Percentiles rank a stretch among this genome's conserved stretches.
phyloP scores from a whole-genome alignment of 106 monocot species.

The Xerophyta viscosa region DNA sequence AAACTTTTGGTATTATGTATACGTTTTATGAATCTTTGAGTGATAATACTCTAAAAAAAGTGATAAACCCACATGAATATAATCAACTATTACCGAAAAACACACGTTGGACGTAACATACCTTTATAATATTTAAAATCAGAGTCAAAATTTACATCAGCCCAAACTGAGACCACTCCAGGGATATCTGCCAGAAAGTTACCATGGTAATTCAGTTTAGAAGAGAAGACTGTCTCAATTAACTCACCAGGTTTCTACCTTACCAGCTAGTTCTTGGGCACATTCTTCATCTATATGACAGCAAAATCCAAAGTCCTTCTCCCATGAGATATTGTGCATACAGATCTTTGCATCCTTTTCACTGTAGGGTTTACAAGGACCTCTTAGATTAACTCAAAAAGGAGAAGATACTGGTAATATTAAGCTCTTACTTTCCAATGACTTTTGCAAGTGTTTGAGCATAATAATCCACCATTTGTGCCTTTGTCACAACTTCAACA shows the following conservation, averaged over 20 bases:
- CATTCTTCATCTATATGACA: slow-evolving; percentile 84
- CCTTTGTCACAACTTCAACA: slow-evolving; percentile 80
- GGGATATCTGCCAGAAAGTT: slow-evolving; percentile 42
- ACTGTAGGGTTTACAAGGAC: slow-evolving; percentile 20
- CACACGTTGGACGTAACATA: too few species aligned
- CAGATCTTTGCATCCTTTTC: slow-evolving; percentile 82
- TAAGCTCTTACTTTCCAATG: slow-evolving; percentile 68
- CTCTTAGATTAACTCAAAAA: background rate
- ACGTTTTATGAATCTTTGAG: too few species aligned
- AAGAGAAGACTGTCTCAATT: too few species aligned
- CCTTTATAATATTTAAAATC: slow-evolving; percentile 71
- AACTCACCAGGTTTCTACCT: slow-evolving; percentile 6
- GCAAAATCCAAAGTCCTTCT: slow-evolving; percentile 79
- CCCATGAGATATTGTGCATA: slow-evolving; percentile 90
- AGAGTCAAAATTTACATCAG: slow-evolving; percentile 54
- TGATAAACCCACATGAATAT: too few species aligned
- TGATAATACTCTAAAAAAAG: too few species aligned
- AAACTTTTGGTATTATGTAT: too few species aligned
- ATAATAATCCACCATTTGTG: slow-evolving; percentile 87
- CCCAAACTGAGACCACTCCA: slow-evolving; percentile 56
- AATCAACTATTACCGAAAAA: too few species aligned
- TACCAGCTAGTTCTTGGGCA: slow-evolving; percentile 66
- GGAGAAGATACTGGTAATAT: background rate
- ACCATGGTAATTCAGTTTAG: too few species aligned
- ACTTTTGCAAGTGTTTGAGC: slow-evolving; percentile 61